Conservation (phyloP, 176 grass and related monocot genomes). For the Poa pratensis region DNA sequence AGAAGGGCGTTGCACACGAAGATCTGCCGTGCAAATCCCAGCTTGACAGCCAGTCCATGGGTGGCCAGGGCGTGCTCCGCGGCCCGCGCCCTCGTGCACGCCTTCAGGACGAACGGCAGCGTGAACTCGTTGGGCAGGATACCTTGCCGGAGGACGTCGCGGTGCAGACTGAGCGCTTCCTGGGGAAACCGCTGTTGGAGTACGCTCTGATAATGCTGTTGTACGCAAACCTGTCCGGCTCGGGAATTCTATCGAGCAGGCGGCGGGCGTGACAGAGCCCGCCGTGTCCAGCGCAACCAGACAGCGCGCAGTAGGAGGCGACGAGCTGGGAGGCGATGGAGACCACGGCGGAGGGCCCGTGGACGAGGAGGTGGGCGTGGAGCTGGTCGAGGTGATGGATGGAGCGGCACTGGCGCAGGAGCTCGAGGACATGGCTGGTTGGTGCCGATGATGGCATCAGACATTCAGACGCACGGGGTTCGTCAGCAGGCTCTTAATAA, state of each 20-base stretch:
- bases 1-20: conserved; percentile 44
- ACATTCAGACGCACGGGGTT: too few species aligned
- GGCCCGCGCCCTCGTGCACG: conserved; percentile 10
- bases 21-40: conserved; percentile 33
- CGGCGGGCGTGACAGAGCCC: conserved; percentile 2
- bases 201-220: conserved; percentile 44
- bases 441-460: neutral
- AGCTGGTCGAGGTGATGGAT: conserved; percentile 43
- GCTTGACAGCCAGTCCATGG: conserved; percentile 41
- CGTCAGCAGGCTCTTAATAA: too few species aligned
- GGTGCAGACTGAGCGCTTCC: conserved; percentile 34
- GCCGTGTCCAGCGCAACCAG: fast-evolving
- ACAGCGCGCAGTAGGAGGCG: conserved; percentile 38
- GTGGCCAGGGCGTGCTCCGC: neutral
- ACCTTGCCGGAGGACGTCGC: conserved; percentile 12
- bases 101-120: conserved; percentile 47
- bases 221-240: conserved; percentile 39
- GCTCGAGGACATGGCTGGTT: conserved; percentile 1
- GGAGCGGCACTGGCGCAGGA: conserved; percentile 37
- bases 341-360: neutral
- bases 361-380: conserved; percentile 42
- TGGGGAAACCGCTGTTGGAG: conserved; percentile 4
- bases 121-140: conserved; percentile 55
- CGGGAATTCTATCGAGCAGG: conserved; percentile 43
- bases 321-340: conserved; percentile 29